phyloP scores from a whole-genome alignment of 2,329 filamentous ascomycete species.

The Trichophyton schoenleinii region DNA sequence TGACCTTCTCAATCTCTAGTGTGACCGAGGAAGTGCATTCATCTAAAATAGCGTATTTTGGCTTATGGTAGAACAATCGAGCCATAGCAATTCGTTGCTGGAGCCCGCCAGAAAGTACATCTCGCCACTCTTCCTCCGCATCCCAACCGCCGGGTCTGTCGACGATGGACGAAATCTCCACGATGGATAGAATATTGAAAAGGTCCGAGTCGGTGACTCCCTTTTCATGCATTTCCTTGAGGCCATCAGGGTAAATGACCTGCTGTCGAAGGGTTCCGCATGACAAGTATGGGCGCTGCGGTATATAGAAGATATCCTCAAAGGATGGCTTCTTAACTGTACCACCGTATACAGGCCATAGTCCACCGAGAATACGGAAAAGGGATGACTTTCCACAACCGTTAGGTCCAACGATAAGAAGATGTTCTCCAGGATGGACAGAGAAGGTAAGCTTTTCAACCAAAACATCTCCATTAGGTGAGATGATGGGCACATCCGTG shows the following conservation, averaged over 20 bases:
- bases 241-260: constrained; percentile 85
- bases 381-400: constrained; percentile 93
- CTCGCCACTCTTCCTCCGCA: constrained; percentile 90
- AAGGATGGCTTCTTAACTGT: constrained; percentile 84
- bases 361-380: constrained; percentile 87
- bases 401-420: constrained; percentile 91
- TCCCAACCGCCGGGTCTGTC: constrained; percentile 76
- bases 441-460: constrained; percentile 76
- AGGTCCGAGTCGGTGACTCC: constrained; percentile 73
- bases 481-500: constrained; percentile 83
- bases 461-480: constrained; percentile 88
- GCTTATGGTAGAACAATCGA: constrained; percentile 81
- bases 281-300: constrained; percentile 85
- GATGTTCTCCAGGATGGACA: constrained; percentile 73
- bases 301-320: constrained; percentile 94
- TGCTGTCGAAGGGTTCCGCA: constrained; percentile 88
- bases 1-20: constrained; percentile 81
- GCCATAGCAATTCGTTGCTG: constrained; percentile 98
- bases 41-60: constrained; percentile 88
- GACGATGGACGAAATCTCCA: constrained; percentile 74
- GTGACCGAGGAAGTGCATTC: constrained; percentile 96
- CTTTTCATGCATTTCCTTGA: constrained; percentile 76
- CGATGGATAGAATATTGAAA: constrained; percentile 57
- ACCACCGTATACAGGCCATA: constrained; percentile 97
- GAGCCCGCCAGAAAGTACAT: constrained; percentile 79